Evolutionary conservation across 495 filamentous ascomycete genomes (phyloP).

Genomic region (Sporormia fimetaria): DNA sequence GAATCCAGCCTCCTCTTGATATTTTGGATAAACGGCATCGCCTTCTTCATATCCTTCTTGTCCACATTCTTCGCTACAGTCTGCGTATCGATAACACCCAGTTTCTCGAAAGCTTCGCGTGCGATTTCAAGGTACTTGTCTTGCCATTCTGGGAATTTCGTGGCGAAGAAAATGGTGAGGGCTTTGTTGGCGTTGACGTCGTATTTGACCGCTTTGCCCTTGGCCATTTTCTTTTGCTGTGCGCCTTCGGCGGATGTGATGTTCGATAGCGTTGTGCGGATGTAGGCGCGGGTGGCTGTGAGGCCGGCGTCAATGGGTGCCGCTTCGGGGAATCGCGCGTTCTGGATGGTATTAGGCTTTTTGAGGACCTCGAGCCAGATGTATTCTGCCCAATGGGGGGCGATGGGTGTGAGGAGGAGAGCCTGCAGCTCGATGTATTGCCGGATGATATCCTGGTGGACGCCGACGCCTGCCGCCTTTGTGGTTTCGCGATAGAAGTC

Average conservation of each 20-base stretch:
- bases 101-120: slow-evolving; percentile 48
- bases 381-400: slow-evolving; percentile 91
- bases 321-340: slow-evolving; percentile 61
- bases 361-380: slow-evolving; percentile 83
- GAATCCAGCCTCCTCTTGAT: slow-evolving; percentile 67
- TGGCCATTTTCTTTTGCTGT: slow-evolving; percentile 72
- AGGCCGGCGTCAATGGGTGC: slow-evolving; percentile 50
- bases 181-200: slow-evolving; percentile 86
- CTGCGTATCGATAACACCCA: slow-evolving; percentile 74
- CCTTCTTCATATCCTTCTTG: slow-evolving; percentile 86
- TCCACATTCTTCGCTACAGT: slow-evolving; percentile 61
- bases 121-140: slow-evolving; percentile 77
- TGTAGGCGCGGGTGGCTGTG: slow-evolving; percentile 68
- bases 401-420: slow-evolving; percentile 63
- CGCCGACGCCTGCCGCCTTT: no score
- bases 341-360: slow-evolving; percentile 65
- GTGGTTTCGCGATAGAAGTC: slow-evolving; percentile 80
- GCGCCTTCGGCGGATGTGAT: slow-evolving; percentile 79
- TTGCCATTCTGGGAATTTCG: slow-evolving; percentile 77
- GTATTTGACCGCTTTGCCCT: slow-evolving; percentile 70
- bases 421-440: slow-evolving; percentile 84
- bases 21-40: slow-evolving; percentile 88
- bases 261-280: slow-evolving; percentile 58
- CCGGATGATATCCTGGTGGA: slow-evolving; percentile 65
- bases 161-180: slow-evolving; percentile 74